Evolutionary conservation across 208 protist species (phyloP).

Genomic region (Leishmania amazonensis): DNA sequence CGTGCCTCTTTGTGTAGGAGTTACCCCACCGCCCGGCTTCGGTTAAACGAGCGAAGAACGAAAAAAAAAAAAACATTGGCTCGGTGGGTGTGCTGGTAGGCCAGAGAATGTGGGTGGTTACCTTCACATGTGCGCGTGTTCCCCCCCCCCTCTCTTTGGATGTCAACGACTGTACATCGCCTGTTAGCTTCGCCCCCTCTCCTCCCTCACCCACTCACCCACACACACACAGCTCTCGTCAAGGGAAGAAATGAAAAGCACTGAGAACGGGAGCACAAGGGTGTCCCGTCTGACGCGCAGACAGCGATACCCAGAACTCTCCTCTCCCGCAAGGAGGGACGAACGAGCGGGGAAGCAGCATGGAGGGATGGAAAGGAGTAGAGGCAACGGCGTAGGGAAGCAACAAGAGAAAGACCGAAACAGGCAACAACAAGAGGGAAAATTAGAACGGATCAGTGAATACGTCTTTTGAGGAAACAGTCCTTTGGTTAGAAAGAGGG

Average conservation of each 20-base stretch:
- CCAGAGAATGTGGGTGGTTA: background rate
- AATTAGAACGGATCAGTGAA: background rate
- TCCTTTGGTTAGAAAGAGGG: background rate
- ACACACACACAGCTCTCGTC: too few species aligned
- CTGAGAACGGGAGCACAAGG: background rate
- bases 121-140: background rate
- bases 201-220: too few species aligned
- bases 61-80: background rate
- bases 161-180: background rate
- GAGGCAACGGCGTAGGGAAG: background rate
- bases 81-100: background rate
- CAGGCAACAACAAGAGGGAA: background rate
- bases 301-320: too few species aligned
- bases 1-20: background rate
- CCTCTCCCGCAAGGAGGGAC: too few species aligned
- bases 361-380: background rate
- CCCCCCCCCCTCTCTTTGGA: background rate
- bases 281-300: background rate
- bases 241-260: background rate
- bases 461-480: constrained; percentile 4
- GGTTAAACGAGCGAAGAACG: background rate
- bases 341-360: background rate
- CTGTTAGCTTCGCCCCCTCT: background rate
- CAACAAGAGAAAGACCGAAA: background rate
- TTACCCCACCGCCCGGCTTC: background rate